Base-by-base conservation (phyloP, 768 basidiomycete species). In the Mycena alexandri region DNA sequence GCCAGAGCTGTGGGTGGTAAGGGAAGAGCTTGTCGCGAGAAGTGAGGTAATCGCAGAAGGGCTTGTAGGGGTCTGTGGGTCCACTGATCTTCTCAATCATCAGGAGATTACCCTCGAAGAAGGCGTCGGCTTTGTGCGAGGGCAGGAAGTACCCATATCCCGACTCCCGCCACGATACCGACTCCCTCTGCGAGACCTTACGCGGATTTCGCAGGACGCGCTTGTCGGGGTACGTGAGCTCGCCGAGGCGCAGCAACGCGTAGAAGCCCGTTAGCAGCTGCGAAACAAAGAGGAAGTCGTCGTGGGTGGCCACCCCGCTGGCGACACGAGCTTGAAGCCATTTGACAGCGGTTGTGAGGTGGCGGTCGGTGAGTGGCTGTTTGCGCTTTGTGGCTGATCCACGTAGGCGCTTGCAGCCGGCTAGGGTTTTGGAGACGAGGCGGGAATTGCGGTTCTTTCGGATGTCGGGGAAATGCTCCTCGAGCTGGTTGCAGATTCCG, bases 61-160 rank as follows among this genome's bases (percentile, higher is more conserved):
- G n/a, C 0, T 0, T 9, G n/a, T 54, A 5, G 10, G 75, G 73
- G 54, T 79, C 70, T 29, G 29, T 34, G 44, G 33, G 24, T 21
- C 42, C 36, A 38, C 14, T 21, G 25, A 51, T 53, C 14, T 56
- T 22, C 21, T 56, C 60, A 25, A 75, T 42, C n/a, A 73, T 69
- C 57, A 71, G 68, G 16, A 22, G 29, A 69, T 75, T 79, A 6
- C 76, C 76, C 33, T n/a, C n/a, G n/a, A n/a, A n/a, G n/a, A n/a
- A n/a, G n/a, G n/a, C n/a, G n/a, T n/a, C n/a, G n/a, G 77, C 78
- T 55, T 85, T 85, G 65, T 84, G 83, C 0, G 52, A 24, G 0
- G 82, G 82, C 0, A 85, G 71, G 14, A 73, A 33, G 54, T 78
- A 82, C 0, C 24, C 14, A 44, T 60, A 74, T 1, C 12, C 38